Evolutionary conservation across 2,329 filamentous ascomycete genomes (phyloP), one percentile per base, ranked within the genome.

Genomic region (Sclerotinia sclerotiorum): DNA sequence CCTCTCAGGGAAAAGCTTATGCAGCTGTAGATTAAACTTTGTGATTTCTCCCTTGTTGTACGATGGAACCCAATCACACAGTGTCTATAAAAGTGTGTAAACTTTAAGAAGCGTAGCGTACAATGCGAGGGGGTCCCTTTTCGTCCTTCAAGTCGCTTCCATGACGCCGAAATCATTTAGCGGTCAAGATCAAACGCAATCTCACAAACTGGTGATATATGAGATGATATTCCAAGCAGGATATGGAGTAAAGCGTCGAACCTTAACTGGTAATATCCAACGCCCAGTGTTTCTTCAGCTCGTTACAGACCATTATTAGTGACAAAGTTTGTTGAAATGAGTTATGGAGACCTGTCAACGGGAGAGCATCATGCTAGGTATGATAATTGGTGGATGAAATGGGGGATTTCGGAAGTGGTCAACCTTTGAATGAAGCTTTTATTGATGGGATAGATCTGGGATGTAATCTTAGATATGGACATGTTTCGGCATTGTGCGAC

Each of bases 181-280:
- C 60, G 60, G 60, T 62, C 29, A 62, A 46, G 44, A 39, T 24
- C 44, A 51, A 51, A 62, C 11, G 58, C 21, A 62, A 62, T 62
- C 58, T 62, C 58, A 39, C 35, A 61, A 6, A 61, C n/a, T 49
- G 58, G 35, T 61, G 27, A 35, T 61, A 57, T 42, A 48, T 61
- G 57, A 11, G 27, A n/a, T 46, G 42, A 48, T 61, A 32, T 35
- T 13, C 42, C 7, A 35, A 27, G 1, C 48, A 35, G 58, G 35
- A n/a, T 35, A 35, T 51, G 44, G 58, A 49, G 44, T 51, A 49
- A 62, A 48, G 58, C 21, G 44, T 39, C 49, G 58, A 62, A 62
- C 58, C 46, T 62, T 51, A 51, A 35, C 44, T 62, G 21, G 11
- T 21, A 29, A 35, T 42, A 35, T 49, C 44, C 58, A 29, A 29